Evolutionary conservation across 208 protist species (phyloP), one percentile per base, ranked within the genome.

Genomic region (Wallacemonas rigidus): DNA sequence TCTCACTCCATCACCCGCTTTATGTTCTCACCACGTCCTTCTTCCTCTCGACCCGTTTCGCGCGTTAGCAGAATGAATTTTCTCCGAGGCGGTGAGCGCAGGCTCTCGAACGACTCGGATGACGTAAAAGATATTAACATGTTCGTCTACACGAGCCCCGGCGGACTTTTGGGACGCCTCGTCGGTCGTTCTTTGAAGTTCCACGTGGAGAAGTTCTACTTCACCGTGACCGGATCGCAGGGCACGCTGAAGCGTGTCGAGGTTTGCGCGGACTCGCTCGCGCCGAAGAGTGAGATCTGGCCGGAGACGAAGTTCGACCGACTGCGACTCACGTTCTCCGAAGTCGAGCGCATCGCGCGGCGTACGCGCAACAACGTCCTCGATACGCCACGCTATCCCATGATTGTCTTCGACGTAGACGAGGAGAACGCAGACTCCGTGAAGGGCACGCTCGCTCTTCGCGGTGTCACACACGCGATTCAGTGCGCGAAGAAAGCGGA

Each of bases 281-380:
- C 72, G 15, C 86, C 89, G 14, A 75, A 93, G 77, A 93, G 81
- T 58, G 92, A 96, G 81, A 90, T 96, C 38, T 83, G 88, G 78
- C 63, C 69, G 38, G 51, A 56, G 43, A 77, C 76, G 14, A 74
- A 70, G 7, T 76, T 80, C 12, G 85, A 92, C 55, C 77, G 92
- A 2, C 41, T 92, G 47, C 56, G 68, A 50, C 72, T 97, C 60
- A 94, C 56, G 35, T 81, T 86, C 48, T 84, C 81, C 2, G 92
- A 97, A 71, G 72, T 82, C 17, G 81, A 88, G 75, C 83, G 87
- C 11, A 40, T 96, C 2, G 63, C 75, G 17, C 79, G 79, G 5
- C 88, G 87, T 14, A 88, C 80, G 9, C 75, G 79, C 54, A 67
- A 61, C 45, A 77, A 74, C 61, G 81, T 89, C 43, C 74, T 97